Base-by-base conservation (phyloP, 495 filamentous ascomycete genomes). In the Hypoxylon fragiforme region DNA sequence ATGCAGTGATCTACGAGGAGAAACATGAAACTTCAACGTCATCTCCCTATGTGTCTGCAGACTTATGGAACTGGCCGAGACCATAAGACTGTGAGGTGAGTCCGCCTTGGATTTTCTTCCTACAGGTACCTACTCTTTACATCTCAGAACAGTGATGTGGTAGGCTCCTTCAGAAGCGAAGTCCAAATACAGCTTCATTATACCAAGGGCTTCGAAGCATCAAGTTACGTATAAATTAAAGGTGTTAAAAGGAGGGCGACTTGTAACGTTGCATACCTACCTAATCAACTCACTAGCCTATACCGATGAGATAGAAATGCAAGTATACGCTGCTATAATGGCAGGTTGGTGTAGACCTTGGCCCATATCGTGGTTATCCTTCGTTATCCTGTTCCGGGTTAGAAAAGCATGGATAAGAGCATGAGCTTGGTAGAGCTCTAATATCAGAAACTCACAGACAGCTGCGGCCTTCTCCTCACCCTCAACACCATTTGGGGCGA, bases 381-480 rank as follows among this genome's bases (percentile, higher is more conserved):
- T 45, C 12, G 9, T 43, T 44, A n/a, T 62, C 31, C 48, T 57
- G 18, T 50, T 16, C 11, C 13, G 22, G 12, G 34, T 45, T 36
- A 55, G 32, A 38, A 7, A 14, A 14, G 14, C n/a, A n/a, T n/a
- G 37, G 1, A 22, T 31, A 0, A 20, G 13, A 15, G 12, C 18
- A 50, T 9, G 22, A 46, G 20, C 28, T 5, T 19, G 9, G 15
- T 13, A n/a, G n/a, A n/a, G n/a, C n/a, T n/a, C n/a, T n/a, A 38
- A 22, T 11, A 15, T 38, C 3, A n/a, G 31, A 15, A n/a, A 28
- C 7, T 19, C 13, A 19, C 39, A 7, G 19, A 63, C 56, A 30
- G 58, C 56, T 24, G 62, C 62, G 3, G 49, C 13, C 31, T 63
- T 60, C 35, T 60, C 62, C 1, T 58, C 55, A 2, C 30, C 22